These are phyloP conservation scores for Aeschynomene evenia DNA, from an alignment of 306 rosid species.

Conservation along the genomic window DNA sequence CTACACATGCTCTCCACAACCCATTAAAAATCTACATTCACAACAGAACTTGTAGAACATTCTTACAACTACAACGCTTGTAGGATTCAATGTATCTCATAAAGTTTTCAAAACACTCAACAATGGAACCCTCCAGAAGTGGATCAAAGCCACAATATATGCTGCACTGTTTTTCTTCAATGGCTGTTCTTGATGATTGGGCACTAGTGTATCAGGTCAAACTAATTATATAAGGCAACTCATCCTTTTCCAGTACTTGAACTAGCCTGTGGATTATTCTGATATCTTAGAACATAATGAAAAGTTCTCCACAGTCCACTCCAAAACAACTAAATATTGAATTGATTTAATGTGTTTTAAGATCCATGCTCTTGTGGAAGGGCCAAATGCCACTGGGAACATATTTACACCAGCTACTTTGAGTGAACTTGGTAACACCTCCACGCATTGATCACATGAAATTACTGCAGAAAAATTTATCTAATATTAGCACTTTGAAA, in stretches of 20 bases:
- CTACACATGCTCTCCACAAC: conserved; percentile 8
- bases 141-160: conserved; percentile 12
- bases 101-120: conserved; percentile 14
- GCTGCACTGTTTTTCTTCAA: conserved; percentile 30
- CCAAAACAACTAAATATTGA: conserved; percentile 33
- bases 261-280: conserved; percentile 33
- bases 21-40: conserved; percentile 8
- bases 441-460: conserved; percentile 40
- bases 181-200: conserved; percentile 25
- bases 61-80: conserved; percentile 19
- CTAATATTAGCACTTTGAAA: conserved; percentile 46
- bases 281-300: conserved; percentile 30
- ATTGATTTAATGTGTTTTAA: conserved; percentile 31
- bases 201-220: conserved; percentile 26
- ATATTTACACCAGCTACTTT: conserved; percentile 48
- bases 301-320: conserved; percentile 31
- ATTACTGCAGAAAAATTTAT: conserved; percentile 60
- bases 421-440: conserved; percentile 44
- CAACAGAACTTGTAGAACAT: neutral
- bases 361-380: conserved; percentile 42
- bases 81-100: conserved; percentile 4
- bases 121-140: conserved; percentile 23
- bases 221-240: conserved; percentile 17
- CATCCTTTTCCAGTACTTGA: conserved; percentile 34
- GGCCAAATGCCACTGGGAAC: conserved; percentile 40